Evolutionary conservation across 768 basidiomycete species (phyloP), one percentile per base, ranked within the genome.

Genomic region (Mycena epipterygia): DNA sequence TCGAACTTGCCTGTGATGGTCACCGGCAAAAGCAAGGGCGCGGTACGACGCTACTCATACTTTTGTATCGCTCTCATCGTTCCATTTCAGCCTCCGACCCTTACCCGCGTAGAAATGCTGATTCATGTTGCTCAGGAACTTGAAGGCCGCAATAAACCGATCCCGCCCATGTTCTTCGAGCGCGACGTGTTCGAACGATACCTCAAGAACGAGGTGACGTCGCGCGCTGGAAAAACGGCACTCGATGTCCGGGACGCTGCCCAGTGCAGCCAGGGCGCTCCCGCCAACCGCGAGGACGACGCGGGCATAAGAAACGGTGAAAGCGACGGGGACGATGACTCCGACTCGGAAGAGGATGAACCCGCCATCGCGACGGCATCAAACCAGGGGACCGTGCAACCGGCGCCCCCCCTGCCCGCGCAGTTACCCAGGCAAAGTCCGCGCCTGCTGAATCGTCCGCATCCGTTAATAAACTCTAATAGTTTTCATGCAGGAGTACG

Each of bases 1-100:
- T 55, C 64, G 11, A 44, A 42, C 35, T 21, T 55, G 16, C 64
- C 64, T 6, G 29, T 56, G 19, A 64, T 64, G 53, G 29, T 64
- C 21, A 2, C 13, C 3, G 41, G 53, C 8, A 64, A 64, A 16
- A 42, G 27, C 30, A 55, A 64, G 19, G 64, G 64, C 41, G 64
- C 53, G 51, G 64, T 56, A 56, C 52, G 64, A 1, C 37, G 4
- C 27, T 5, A 3, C 5, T 46, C 32, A 0, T 30, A n/a, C 14
- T 17, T 37, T 5, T 25, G 6, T 2, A 8, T 25, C n/a, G 1
- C 6, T 7, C 12, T 42, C 16, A 27, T 46, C 2, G 25, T 23
- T 14, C 8, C 4, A 27, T 35, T 30, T n/a, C n/a, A 64, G 64
- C 64, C 64, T 14, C 52, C 52, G 5, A 5, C 13, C 41, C 13